These are phyloP conservation scores for Tillandsia leiboldiana DNA, from an alignment of 176 grass and related monocot genomes.

Conservation along the genomic window DNA sequence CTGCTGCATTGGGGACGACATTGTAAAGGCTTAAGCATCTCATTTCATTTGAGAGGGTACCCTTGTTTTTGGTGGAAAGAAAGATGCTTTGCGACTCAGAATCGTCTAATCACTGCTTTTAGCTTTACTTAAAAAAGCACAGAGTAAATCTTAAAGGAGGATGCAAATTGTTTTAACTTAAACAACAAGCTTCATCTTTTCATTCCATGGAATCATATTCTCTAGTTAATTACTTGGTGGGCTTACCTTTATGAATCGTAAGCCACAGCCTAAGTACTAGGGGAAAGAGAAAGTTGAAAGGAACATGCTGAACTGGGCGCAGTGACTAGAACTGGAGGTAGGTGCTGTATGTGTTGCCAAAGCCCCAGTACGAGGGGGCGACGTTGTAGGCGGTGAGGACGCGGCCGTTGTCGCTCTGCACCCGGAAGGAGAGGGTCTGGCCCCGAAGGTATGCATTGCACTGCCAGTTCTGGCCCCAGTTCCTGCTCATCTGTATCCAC, in stretches of 20 bases:
- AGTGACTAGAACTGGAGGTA: slow-evolving; percentile 7
- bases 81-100: background rate
- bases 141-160: background rate
- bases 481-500: slow-evolving; percentile 19
- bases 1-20: background rate
- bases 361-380: background rate
- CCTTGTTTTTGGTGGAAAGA: background rate
- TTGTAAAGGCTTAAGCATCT: background rate
- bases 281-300: background rate
- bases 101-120: background rate
- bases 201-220: slow-evolving; percentile 2
- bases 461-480: slow-evolving; percentile 25
- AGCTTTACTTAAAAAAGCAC: background rate
- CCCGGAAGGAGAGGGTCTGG: slow-evolving; percentile 9
- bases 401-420: background rate
- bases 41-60: background rate
- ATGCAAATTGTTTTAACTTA: background rate
- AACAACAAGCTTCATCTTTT: background rate
- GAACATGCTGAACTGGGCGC: background rate
- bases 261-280: background rate
- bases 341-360: background rate
- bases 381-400: background rate
- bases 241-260: background rate
- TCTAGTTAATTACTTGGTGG: background rate
- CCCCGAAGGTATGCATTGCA: slow-evolving; percentile 7